phyloP scores from a whole-genome alignment of 2,329 filamentous ascomycete genomes.

The Colletotrichum theobromicola region DNA sequence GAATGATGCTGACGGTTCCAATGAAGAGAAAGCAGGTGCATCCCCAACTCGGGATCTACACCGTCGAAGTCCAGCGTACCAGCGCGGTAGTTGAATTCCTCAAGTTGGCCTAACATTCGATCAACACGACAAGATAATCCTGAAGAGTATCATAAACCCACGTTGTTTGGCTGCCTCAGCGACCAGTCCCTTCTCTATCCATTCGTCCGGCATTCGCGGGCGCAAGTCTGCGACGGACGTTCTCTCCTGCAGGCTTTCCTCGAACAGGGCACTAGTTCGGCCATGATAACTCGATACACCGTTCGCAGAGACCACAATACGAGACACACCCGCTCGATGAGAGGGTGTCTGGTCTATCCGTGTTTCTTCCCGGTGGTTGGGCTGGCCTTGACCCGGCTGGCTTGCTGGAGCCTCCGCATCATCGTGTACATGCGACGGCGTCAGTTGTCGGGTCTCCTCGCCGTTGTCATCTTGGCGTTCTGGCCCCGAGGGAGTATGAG shows the following conservation, averaged over 20 bases:
- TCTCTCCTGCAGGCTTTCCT: conserved; percentile 36
- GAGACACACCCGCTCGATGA: conserved; percentile 29
- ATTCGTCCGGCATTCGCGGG: conserved; percentile 37
- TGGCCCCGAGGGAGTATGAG: neutral
- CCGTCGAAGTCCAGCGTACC: conserved; percentile 60
- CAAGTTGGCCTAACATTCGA: conserved; percentile 44
- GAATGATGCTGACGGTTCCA: conserved; percentile 60
- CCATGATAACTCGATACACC: conserved; percentile 52
- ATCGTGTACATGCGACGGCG: neutral
- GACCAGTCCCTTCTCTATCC: conserved; percentile 50
- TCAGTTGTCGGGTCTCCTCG: neutral
- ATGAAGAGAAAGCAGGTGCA: conserved; percentile 55
- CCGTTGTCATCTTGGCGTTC: neutral
- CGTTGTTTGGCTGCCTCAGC: conserved; percentile 52
- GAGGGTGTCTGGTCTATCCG: neutral
- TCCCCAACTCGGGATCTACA: conserved; percentile 54
- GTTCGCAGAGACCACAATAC: conserved; percentile 44
- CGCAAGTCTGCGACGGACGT: conserved; percentile 15
- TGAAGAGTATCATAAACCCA: conserved; percentile 12
- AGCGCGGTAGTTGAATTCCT: conserved; percentile 49
- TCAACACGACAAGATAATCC: neutral
- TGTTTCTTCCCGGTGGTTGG: neutral
- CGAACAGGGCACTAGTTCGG: conserved; percentile 53
- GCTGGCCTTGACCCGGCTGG: neutral
- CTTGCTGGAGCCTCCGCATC: neutral